Conservation (phyloP, 179 eudicot species). For the Drosera spatulata region DNA sequence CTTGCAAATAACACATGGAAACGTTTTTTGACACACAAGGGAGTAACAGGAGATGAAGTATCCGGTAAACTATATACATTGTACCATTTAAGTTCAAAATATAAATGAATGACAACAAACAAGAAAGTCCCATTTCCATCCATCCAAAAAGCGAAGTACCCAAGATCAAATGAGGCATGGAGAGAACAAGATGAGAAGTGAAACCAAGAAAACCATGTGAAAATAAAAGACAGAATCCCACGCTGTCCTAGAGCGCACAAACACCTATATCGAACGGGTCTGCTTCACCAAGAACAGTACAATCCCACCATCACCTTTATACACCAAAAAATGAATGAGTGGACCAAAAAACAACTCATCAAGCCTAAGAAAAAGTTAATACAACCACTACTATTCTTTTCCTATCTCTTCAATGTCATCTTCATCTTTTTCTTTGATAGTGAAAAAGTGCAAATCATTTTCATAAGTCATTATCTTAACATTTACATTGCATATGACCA, state of each 20-base stretch:
- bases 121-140: too few species aligned
- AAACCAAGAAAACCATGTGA: conserved; percentile 1
- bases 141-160: too few species aligned
- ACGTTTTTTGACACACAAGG: too few species aligned
- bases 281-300: neutral
- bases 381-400: neutral
- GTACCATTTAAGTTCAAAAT: too few species aligned
- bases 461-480: too few species aligned
- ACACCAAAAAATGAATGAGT: conserved; percentile 22
- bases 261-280: conserved; percentile 9
- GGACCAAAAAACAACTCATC: conserved; percentile 9
- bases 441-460: too few species aligned
- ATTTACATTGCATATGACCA: too few species aligned
- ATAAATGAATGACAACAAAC: too few species aligned
- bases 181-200: neutral
- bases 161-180: neutral
- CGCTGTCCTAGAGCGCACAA: conserved; percentile 19
- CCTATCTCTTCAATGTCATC: neutral
- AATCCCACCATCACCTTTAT: conserved; percentile 10
- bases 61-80: too few species aligned
- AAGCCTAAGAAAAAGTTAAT: neutral
- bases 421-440: neutral
- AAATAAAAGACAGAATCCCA: conserved; percentile 17
- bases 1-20: too few species aligned
- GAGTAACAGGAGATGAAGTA: too few species aligned